phyloP scores from a whole-genome alignment of 495 filamentous ascomycete species.

The Barbatosphaeria neglecta region DNA sequence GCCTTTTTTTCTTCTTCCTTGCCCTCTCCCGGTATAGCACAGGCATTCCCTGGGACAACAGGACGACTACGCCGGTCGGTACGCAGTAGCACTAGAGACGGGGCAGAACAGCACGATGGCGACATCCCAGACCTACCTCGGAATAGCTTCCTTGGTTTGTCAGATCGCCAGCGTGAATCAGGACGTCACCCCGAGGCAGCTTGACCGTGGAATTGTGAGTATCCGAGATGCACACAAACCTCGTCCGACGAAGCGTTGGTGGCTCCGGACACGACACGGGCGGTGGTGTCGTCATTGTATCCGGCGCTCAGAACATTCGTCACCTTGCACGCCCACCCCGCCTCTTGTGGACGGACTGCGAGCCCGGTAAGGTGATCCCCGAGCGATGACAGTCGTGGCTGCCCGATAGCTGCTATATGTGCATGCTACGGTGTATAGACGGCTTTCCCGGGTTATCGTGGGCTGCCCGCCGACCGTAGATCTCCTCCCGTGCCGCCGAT shows the following conservation, averaged over 20 bases:
- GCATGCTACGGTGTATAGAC: too few relatives aligned
- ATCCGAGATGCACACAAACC: conserved; percentile 69
- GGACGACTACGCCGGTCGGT: not conserved
- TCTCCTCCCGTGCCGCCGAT: too few relatives aligned
- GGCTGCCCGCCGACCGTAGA: not conserved
- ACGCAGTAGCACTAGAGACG: not conserved
- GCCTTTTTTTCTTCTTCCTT: too few relatives aligned
- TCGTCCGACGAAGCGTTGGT: conserved; percentile 19
- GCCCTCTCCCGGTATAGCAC: not conserved
- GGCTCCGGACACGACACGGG: not conserved
- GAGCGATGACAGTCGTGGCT: not conserved
- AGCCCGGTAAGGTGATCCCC: not conserved
- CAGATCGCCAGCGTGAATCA: conserved; percentile 87
- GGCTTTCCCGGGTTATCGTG: not conserved
- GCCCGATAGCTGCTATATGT: too few relatives aligned
- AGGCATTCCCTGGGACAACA: not conserved
- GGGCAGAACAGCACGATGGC: not conserved
- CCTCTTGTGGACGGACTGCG: too few relatives aligned
- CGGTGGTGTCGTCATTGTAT: not conserved
- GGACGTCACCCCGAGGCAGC: conserved; percentile 72
- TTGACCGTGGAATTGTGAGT: conserved; percentile 62
- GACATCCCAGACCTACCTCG: conserved; percentile 10
- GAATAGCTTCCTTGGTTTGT: conserved; percentile 62
- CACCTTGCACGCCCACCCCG: not conserved
- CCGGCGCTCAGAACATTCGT: not conserved